Evolutionary conservation across 2,329 filamentous ascomycete species (phyloP).

Genomic region (Elsinoe ampelina): DNA sequence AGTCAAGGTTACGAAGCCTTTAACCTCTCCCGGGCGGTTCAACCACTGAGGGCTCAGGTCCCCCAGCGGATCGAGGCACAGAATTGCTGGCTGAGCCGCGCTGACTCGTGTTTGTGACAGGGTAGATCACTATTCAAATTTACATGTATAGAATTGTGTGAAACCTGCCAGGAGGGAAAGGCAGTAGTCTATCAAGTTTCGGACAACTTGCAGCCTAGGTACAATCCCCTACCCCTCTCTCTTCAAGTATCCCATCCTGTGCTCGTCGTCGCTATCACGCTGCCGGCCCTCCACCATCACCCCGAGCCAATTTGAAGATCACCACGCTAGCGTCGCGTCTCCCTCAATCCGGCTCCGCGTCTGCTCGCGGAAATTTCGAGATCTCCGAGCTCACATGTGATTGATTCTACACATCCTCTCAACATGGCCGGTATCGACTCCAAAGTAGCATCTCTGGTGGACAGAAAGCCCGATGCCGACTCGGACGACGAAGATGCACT

Average conservation of each 20-base stretch:
- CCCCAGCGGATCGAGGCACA: background rate
- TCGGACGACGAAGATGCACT: slow-evolving; percentile 52
- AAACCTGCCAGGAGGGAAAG: no score
- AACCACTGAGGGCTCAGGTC: background rate
- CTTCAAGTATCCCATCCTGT: background rate
- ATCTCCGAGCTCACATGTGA: background rate
- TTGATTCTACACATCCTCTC: background rate
- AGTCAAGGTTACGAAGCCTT: slow-evolving; percentile 7
- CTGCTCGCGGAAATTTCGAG: slow-evolving; percentile 4
- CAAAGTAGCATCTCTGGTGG: slow-evolving; percentile 43
- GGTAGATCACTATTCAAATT: no score
- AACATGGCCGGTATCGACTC: slow-evolving; percentile 41
- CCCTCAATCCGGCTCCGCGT: background rate
- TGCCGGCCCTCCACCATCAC: background rate
- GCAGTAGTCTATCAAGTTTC: no score
- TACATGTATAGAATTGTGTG: no score
- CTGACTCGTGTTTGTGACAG: slow-evolving; percentile 1
- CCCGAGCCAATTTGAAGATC: background rate
- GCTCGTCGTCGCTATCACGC: background rate
- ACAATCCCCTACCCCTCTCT: background rate
- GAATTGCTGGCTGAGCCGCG: background rate
- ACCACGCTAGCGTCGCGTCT: slow-evolving; percentile 11
- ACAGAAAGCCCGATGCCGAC: slow-evolving; percentile 34
- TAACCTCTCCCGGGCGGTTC: background rate
- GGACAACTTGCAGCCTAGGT: background rate